Conservation (phyloP, 805 yeast species). For the Nakazawaea sp. region DNA sequence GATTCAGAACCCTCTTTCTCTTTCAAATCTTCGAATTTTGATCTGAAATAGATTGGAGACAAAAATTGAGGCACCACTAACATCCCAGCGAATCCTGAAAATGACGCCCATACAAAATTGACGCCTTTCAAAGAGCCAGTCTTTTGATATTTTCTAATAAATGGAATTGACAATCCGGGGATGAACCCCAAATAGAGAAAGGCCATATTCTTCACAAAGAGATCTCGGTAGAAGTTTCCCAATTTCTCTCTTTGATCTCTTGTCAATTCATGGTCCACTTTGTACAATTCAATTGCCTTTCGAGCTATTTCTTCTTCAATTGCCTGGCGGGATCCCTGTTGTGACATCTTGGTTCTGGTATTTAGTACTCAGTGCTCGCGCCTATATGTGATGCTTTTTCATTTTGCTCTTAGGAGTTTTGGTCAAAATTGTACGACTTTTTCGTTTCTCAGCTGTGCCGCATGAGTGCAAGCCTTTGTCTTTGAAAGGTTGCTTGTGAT, state of each 20-base stretch:
- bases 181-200: conserved; percentile 36
- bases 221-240: conserved; percentile 28
- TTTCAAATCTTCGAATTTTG: conserved; percentile 24
- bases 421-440: too few relatives aligned
- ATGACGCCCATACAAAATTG: conserved; percentile 31
- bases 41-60: conserved; percentile 25
- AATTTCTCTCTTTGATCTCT: conserved; percentile 34
- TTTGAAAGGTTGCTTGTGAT: too few relatives aligned
- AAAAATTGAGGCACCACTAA: conserved; percentile 23
- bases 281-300: conserved; percentile 40
- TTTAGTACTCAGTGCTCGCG: too few relatives aligned
- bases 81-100: conserved; percentile 35
- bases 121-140: conserved; percentile 29
- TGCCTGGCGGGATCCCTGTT: too few relatives aligned
- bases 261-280: conserved; percentile 36
- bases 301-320: conserved; percentile 27
- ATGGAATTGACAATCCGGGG: conserved; percentile 36
- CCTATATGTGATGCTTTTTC: too few relatives aligned
- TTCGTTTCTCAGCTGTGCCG: too few relatives aligned
- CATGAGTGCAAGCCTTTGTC: too few relatives aligned
- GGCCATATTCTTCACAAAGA: conserved; percentile 26
- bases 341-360: too few relatives aligned
- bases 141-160: conserved; percentile 25
- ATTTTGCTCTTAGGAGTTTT: too few relatives aligned
- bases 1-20: conserved; percentile 19